A percentile compares a stretch with the other conserved stretches of the same genome.
phyloP scores from a whole-genome alignment of 2,329 filamentous ascomycete species.

The Trichophyton mentagrophytes region DNA sequence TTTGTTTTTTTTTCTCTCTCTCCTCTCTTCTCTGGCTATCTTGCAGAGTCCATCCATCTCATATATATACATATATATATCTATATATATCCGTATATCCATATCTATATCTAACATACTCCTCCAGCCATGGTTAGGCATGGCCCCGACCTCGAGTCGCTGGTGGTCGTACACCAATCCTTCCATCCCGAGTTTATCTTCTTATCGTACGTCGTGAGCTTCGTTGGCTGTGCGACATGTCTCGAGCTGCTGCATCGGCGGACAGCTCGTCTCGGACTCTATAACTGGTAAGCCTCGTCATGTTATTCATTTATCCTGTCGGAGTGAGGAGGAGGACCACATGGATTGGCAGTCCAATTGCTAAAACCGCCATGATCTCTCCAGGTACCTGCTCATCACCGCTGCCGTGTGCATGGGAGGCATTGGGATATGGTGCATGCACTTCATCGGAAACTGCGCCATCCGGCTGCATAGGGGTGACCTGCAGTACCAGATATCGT shows the following conservation, averaged over 20 bases:
- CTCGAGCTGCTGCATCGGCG: slow-evolving; percentile 69
- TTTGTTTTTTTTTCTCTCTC: too few species aligned
- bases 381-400: slow-evolving; percentile 44
- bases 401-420: slow-evolving; percentile 61
- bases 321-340: too few species aligned
- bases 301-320: too few species aligned
- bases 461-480: slow-evolving; percentile 56
- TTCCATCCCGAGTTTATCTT: slow-evolving; percentile 52
- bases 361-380: not conserved
- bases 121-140: not conserved
- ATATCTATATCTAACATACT: not conserved
- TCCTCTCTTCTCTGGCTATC: too few species aligned
- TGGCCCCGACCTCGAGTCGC: not conserved
- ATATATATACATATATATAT: too few species aligned
- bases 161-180: not conserved
- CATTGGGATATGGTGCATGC: slow-evolving; percentile 65
- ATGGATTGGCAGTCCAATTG: not conserved
- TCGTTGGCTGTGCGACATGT: slow-evolving; percentile 63
- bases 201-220: slow-evolving; percentile 56
- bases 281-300: slow-evolving; percentile 49
- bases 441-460: slow-evolving; percentile 72
- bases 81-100: too few species aligned
- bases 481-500: slow-evolving; percentile 55
- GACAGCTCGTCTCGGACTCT: slow-evolving; percentile 53
- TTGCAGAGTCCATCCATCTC: too few species aligned